Conservation (phyloP, 2,329 filamentous ascomycete species). For the Dothideomycetes sp. region DNA sequence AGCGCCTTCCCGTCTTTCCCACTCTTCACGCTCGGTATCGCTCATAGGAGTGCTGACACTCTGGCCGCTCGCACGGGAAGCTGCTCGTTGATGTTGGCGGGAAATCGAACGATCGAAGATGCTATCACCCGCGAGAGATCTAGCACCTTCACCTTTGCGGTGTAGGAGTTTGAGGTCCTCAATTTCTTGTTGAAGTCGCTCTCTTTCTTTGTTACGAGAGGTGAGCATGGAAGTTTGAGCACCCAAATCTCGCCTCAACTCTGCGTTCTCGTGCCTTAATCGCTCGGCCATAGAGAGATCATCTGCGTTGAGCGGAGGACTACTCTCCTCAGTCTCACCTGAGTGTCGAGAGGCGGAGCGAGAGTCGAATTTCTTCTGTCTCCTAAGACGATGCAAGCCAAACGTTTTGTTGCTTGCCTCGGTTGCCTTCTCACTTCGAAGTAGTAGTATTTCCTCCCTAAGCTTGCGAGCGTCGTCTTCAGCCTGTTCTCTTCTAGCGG, state of each 20-base stretch:
- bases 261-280: constrained; percentile 82
- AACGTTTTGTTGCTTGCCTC: constrained; percentile 21
- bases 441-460: constrained; percentile 63
- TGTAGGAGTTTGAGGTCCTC: constrained; percentile 89
- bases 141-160: constrained; percentile 52
- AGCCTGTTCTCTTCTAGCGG: constrained; percentile 73
- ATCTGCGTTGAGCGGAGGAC: constrained; percentile 43
- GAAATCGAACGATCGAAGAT: constrained; percentile 92
- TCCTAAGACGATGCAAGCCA: constrained; percentile 19
- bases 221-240: constrained; percentile 97
- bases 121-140: constrained; percentile 65
- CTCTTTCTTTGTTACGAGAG: constrained; percentile 88
- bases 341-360: constrained; percentile 25
- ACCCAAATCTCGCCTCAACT: constrained; percentile 81
- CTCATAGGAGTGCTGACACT: constrained; percentile 43
- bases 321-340: constrained; percentile 16
- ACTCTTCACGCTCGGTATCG: constrained; percentile 72
- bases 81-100: constrained; percentile 58
- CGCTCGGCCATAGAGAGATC: constrained; percentile 73
- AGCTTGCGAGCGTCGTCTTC: constrained; percentile 81
- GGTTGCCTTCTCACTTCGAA: constrained; percentile 31
- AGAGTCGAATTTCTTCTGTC: constrained; percentile 25
- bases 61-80: constrained; percentile 61
- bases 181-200: constrained; percentile 90
- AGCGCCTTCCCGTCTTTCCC: constrained; percentile 73